Conservation (phyloP, 2,329 filamentous ascomycete species). For the Cercospora beticola region DNA sequence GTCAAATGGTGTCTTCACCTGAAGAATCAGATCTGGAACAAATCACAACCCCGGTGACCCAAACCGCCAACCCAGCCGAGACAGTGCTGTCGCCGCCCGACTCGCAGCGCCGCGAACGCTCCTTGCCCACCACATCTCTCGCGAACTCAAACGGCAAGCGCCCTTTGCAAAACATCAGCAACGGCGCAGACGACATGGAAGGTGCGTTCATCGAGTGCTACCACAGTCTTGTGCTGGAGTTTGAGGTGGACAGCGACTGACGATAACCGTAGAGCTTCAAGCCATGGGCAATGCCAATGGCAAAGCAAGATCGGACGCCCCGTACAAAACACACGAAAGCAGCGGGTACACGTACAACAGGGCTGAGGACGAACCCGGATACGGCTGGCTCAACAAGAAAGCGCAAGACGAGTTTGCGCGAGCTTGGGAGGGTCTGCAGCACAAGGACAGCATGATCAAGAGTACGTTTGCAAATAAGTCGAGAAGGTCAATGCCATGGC, state of each 20-base stretch:
- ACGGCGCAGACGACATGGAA: constrained; percentile 34
- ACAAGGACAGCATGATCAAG: constrained; percentile 45
- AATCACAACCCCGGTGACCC: constrained; percentile 45
- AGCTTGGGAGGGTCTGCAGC: constrained; percentile 51
- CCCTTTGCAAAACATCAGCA: constrained; percentile 38
- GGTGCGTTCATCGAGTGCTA: constrained; percentile 7
- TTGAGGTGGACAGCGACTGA: neutral
- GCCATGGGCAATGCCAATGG: constrained; percentile 28
- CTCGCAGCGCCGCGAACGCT: constrained; percentile 45
- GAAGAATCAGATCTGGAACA: constrained; percentile 30
- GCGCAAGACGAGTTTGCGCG: constrained; percentile 56
- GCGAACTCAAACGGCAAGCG: constrained; percentile 42
- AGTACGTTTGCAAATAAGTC: constrained; percentile 28
- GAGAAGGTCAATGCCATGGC: neutral
- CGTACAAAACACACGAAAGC: constrained; percentile 31
- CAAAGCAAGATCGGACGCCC: constrained; percentile 22
- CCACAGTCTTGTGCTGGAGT: neutral
- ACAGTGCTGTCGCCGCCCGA: constrained; percentile 57
- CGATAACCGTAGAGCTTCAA: constrained; percentile 20
- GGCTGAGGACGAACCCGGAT: constrained; percentile 48
- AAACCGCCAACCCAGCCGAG: constrained; percentile 32
- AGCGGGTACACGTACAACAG: constrained; percentile 39
- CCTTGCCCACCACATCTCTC: constrained; percentile 25
- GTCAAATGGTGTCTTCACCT: constrained; percentile 52
- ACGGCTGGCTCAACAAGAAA: constrained; percentile 57